Evolutionary conservation across 768 basidiomycete species (phyloP).

Genomic region (Cystofilobasidium bisporidii): DNA sequence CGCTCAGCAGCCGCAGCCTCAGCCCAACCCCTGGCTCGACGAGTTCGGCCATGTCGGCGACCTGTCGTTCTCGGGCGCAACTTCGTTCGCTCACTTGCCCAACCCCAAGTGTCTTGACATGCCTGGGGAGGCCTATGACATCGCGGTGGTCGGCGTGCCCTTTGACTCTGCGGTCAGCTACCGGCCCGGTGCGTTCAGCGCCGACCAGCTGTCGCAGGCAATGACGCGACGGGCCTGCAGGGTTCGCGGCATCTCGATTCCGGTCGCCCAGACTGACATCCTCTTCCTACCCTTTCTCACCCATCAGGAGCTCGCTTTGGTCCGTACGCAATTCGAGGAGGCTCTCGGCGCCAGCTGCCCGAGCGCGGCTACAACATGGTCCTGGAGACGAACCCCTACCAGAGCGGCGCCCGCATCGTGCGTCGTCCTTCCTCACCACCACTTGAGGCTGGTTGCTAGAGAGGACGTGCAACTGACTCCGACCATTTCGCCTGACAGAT

Average conservation of each 20-base stretch:
- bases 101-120: constrained; percentile 63
- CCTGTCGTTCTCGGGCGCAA: constrained; percentile 65
- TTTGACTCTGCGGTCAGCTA: constrained; percentile 42
- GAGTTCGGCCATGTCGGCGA: constrained; percentile 71
- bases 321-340: constrained; percentile 71
- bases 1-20: neutral
- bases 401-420: constrained; percentile 14
- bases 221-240: too few relatives aligned
- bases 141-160: constrained; percentile 51
- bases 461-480: too few relatives aligned
- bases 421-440: neutral
- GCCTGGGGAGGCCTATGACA: constrained; percentile 50
- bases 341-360: constrained; percentile 46
- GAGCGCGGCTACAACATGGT: constrained; percentile 20
- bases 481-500: neutral
- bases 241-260: too few relatives aligned
- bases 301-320: constrained; percentile 75
- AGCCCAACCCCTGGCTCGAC: constrained; percentile 14
- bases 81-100: constrained; percentile 72
- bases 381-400: constrained; percentile 21
- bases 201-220: too few relatives aligned
- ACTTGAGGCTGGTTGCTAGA: too few relatives aligned
- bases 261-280: constrained; percentile 45
- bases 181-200: constrained; percentile 34
- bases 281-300: neutral